Conservation (phyloP, 129 eudicot species). For the Flaveria linearis region DNA sequence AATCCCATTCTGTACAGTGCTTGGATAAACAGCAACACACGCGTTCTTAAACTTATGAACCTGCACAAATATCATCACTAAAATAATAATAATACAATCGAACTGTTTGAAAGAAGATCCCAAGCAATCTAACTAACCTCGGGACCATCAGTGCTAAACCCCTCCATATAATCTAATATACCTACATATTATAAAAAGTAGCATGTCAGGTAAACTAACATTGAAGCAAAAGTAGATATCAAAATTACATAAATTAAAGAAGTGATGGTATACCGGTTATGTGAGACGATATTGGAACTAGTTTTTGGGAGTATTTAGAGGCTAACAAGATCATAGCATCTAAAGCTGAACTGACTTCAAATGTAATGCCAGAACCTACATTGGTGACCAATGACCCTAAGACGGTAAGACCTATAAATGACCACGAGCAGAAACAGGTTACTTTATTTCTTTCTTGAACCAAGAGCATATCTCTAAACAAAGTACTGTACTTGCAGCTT, state of each 20-base stretch:
- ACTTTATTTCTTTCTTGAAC: constrained; percentile 1
- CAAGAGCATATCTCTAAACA: constrained; percentile 10
- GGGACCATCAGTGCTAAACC: constrained; percentile 58
- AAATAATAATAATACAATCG: too few species aligned
- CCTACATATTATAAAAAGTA: constrained; percentile 41
- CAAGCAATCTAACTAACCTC: too few species aligned
- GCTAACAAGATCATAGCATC: constrained; percentile 76
- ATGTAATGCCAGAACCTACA: constrained; percentile 68
- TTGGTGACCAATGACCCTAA: constrained; percentile 77
- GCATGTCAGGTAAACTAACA: constrained; percentile 15
- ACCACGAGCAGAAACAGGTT: constrained; percentile 7
- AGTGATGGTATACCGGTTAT: constrained; percentile 55
- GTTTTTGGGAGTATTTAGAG: constrained; percentile 57
- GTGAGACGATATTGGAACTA: constrained; percentile 64
- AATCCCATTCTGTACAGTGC: too few species aligned
- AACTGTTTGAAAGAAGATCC: too few species aligned
- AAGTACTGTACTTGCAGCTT: constrained; percentile 32
- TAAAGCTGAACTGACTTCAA: constrained; percentile 78
- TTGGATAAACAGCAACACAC: too few species aligned
- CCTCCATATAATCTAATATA: constrained; percentile 80
- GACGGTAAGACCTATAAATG: constrained; percentile 53
- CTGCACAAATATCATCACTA: too few species aligned
- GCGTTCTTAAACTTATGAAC: too few species aligned
- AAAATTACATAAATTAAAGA: constrained; percentile 13
- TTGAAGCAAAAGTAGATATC: constrained; percentile 8